Base-by-base conservation (phyloP, 2,329 filamentous ascomycete genomes). In the Camillea tinctor region DNA sequence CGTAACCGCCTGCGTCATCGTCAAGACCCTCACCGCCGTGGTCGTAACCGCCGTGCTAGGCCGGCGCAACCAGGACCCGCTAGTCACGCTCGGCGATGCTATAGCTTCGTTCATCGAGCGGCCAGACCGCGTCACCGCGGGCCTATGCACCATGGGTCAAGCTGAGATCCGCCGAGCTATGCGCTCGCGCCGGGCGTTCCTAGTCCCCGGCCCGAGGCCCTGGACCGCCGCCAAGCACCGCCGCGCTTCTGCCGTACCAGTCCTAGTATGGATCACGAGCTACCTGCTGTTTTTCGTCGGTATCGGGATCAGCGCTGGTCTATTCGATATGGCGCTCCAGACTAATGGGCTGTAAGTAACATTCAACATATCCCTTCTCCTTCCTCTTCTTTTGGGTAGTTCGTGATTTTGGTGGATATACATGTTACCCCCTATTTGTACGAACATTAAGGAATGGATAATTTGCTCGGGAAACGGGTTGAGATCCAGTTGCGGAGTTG, bases 61-160 rank as follows among this genome's bases (percentile, higher is more conserved):
- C 19, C 70, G 70, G 51, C 61, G 63, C 30, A 70, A 69, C 19
- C 78, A 80, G 64, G 69, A 71, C 17, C 81, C 80, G 0, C 75
- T 84, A 4, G 76, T 79, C 17, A 83, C 81, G 0, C 73, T 84
- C 2, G 81, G 81, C 30, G 82, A 84, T 62, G 79, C 79, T 24
- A 71, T 84, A n/a, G 67, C 75, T 4, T 83, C 81, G 1, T 84
- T 84, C 58, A 75, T 84, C 52, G 69, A 72, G 13, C 73, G 76
- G 1, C 77, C 80, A 0, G 81, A 84, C 65, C 68, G 69, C 1
- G 75, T 73, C 1, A 83, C 81, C 0, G 56, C 54, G 0, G 65
- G 67, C 2, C 56, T 67, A 50, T 66, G 64, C 22, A 65, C 64
- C 6, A 11, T 64, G 0, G 58, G 60, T 11, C 66, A 70, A 23